Evolutionary conservation across 176 grass and related monocot species (phyloP).

Genomic region (Aegilops longissima): DNA sequence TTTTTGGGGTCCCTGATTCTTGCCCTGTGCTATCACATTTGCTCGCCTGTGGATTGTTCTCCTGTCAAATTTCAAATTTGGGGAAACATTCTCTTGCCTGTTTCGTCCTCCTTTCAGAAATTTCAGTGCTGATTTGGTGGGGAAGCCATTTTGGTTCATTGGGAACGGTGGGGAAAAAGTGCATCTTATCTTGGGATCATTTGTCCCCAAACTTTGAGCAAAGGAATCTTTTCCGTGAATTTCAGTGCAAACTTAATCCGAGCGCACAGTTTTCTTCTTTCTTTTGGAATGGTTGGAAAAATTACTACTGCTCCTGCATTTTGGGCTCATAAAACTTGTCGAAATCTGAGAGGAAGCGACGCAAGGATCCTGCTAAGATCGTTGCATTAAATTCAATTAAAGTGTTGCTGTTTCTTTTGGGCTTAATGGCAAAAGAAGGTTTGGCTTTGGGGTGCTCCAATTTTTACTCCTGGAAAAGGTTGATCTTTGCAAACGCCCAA

Average conservation of each 20-base stretch:
- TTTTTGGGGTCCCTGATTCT: not conserved
- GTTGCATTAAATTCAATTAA: not conserved
- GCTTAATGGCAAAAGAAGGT: not conserved
- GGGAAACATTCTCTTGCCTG: not conserved
- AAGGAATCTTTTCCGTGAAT: not conserved
- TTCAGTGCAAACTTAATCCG: not conserved
- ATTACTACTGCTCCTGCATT: not conserved
- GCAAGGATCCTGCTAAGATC: not conserved
- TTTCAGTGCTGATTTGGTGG: conserved; percentile 14
- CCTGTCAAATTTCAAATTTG: not conserved
- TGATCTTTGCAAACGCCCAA: not conserved
- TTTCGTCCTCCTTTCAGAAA: not conserved
- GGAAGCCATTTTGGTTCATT: not conserved
- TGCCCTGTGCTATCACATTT: not conserved
- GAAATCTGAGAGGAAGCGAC: not conserved
- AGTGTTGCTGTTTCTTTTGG: not conserved
- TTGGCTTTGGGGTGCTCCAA: not conserved
- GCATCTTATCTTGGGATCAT: conserved; percentile 1
- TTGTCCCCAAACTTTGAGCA: not conserved
- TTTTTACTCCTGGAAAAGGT: not conserved
- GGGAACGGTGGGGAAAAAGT: not conserved
- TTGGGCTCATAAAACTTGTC: not conserved
- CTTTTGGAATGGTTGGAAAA: not conserved
- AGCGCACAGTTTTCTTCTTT: not conserved
- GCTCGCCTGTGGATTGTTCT: not conserved